Evolutionary conservation across 2,329 filamentous ascomycete genomes (phyloP).

Genomic region (Endothia cerciana): DNA sequence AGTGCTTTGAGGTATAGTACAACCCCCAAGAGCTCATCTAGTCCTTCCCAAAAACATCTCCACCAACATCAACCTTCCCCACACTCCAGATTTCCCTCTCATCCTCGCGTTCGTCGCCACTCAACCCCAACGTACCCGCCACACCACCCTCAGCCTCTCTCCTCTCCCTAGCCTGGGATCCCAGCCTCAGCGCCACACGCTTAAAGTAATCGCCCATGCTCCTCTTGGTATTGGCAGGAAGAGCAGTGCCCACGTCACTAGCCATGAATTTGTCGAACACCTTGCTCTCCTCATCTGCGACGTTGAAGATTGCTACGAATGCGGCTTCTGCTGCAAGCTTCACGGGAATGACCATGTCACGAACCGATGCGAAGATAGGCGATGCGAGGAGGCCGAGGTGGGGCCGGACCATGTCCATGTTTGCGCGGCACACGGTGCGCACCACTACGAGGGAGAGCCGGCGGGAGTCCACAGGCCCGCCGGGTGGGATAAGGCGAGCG

Average conservation of each 20-base stretch:
- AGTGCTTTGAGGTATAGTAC: not conserved
- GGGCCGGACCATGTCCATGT: slow-evolving; percentile 79
- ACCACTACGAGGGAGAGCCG: slow-evolving; percentile 85
- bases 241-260: slow-evolving; percentile 62
- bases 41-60: slow-evolving; percentile 58
- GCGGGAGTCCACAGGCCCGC: slow-evolving; percentile 79
- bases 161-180: slow-evolving; percentile 84
- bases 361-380: slow-evolving; percentile 85
- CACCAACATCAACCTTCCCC: slow-evolving; percentile 80
- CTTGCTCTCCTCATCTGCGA: slow-evolving; percentile 82
- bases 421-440: slow-evolving; percentile 79
- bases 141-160: slow-evolving; percentile 89
- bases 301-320: slow-evolving; percentile 87
- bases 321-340: slow-evolving; percentile 94
- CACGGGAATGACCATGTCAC: slow-evolving; percentile 90
- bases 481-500: slow-evolving; percentile 74
- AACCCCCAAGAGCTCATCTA: slow-evolving; percentile 26
- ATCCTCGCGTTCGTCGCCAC: slow-evolving; percentile 90
- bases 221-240: slow-evolving; percentile 76
- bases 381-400: slow-evolving; percentile 81
- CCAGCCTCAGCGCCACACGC: slow-evolving; percentile 81
- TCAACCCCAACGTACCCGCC: slow-evolving; percentile 76
- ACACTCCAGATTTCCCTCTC: slow-evolving; percentile 96
- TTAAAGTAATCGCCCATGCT: slow-evolving; percentile 98
- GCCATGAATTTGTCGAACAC: slow-evolving; percentile 92